Conservation (phyloP, 2,329 filamentous ascomycete species). For the Beauveria sp. region DNA sequence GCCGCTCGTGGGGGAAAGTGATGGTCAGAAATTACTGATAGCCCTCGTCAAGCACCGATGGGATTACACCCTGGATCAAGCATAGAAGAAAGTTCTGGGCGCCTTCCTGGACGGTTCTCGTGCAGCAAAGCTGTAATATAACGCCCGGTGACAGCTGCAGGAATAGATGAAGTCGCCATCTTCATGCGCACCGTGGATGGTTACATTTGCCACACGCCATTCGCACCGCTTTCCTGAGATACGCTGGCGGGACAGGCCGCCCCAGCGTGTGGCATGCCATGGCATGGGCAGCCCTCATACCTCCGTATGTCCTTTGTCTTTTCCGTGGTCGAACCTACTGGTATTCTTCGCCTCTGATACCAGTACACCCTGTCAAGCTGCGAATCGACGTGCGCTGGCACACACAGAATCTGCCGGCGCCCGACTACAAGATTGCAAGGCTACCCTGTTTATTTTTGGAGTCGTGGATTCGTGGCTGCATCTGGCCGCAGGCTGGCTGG, state of each 20-base stretch:
- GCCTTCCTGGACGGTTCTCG: not conserved
- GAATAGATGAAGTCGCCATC: not conserved
- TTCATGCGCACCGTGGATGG: not conserved
- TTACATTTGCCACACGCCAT: constrained; percentile 3
- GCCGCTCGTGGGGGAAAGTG: not conserved
- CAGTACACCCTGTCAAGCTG: too few species aligned
- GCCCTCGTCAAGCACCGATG: not conserved
- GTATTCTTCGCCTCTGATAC: too few species aligned
- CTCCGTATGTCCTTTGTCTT: too few species aligned
- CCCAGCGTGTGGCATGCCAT: not conserved
- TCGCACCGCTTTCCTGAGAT: not conserved
- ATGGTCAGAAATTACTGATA: not conserved
- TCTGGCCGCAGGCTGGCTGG: not conserved
- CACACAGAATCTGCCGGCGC: not conserved
- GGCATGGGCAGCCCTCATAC: not conserved
- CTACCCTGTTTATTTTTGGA: not conserved
- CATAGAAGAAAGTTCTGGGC: not conserved
- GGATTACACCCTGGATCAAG: not conserved
- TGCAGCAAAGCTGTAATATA: not conserved
- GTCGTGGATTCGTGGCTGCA: not conserved
- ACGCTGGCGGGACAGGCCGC: not conserved
- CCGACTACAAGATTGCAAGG: not conserved
- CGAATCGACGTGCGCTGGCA: not conserved
- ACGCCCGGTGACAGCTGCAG: not conserved
- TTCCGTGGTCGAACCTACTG: too few species aligned